Conservation (phyloP, 1,284 basidiomycete species). For the Rhodotorula sp. region DNA sequence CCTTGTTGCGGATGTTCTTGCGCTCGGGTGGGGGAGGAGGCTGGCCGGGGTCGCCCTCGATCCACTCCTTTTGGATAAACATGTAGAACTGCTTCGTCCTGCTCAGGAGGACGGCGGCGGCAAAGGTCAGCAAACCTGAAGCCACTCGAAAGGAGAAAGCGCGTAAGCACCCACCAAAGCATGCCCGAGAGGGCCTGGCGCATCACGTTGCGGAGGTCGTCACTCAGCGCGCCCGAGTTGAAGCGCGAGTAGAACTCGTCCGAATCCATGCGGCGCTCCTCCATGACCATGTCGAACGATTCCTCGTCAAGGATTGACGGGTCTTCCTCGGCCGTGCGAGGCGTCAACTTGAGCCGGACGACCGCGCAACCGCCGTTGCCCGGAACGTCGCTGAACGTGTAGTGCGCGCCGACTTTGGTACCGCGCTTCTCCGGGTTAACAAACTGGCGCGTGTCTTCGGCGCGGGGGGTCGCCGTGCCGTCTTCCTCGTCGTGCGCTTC, state of each 20-base stretch:
- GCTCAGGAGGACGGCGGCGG: background rate
- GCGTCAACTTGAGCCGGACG: slow-evolving; percentile 88
- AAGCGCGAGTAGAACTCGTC: slow-evolving; percentile 91
- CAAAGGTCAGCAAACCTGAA: too few species aligned
- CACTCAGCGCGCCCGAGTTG: slow-evolving; percentile 74
- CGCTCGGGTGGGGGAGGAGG: slow-evolving; percentile 88
- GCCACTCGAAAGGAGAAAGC: background rate
- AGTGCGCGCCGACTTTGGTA: slow-evolving; percentile 91
- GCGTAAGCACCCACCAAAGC: slow-evolving; percentile 65
- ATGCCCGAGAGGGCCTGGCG: slow-evolving; percentile 96
- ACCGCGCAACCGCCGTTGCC: slow-evolving; percentile 90
- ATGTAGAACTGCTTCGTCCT: slow-evolving; percentile 92
- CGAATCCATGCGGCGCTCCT: slow-evolving; percentile 83
- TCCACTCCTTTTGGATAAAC: slow-evolving; percentile 94
- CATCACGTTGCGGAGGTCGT: slow-evolving; percentile 94
- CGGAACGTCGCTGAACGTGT: slow-evolving; percentile 81
- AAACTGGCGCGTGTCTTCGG: slow-evolving; percentile 54
- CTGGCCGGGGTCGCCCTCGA: slow-evolving; percentile 89
- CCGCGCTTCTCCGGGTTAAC: slow-evolving; percentile 85
- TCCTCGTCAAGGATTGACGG: slow-evolving; percentile 80
- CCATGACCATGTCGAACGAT: slow-evolving; percentile 81
- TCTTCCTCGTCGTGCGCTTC: slow-evolving; percentile 44
- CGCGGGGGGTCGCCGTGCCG: slow-evolving; percentile 19
- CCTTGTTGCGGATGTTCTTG: slow-evolving; percentile 81
- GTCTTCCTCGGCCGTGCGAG: slow-evolving; percentile 70